phyloP scores from a whole-genome alignment of 116 monocot species.

The Posidonia oceanica region DNA sequence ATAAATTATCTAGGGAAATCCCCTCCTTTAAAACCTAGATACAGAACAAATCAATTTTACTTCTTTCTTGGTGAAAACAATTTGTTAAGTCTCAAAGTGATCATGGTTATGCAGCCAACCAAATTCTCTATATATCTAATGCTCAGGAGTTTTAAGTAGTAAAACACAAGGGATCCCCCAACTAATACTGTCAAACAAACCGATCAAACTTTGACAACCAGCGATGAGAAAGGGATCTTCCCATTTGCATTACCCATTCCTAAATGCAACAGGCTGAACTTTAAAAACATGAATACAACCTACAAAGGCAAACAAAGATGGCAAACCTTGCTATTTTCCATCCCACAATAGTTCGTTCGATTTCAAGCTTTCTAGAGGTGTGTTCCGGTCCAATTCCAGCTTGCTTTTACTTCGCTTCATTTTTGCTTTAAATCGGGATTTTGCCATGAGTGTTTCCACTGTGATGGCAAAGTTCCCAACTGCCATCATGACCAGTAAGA shows the following conservation, averaged over 20 bases:
- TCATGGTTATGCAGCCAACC: too few relatives aligned
- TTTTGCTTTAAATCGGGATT: conserved; percentile 82
- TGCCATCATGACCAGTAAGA: conserved; percentile 82
- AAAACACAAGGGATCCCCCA: too few relatives aligned
- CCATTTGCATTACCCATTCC: not conserved
- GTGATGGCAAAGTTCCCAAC: conserved; percentile 91
- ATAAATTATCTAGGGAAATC: too few relatives aligned
- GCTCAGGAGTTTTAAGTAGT: too few relatives aligned
- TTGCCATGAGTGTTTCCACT: conserved; percentile 74
- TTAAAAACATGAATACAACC: not conserved
- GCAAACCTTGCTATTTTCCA: not conserved
- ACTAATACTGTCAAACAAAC: too few relatives aligned
- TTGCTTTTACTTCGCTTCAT: conserved; percentile 72
- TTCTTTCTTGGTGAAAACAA: too few relatives aligned
- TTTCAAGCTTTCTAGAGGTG: not conserved
- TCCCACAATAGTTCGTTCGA: too few relatives aligned
- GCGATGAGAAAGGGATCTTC: not conserved
- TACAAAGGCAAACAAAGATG: not conserved
- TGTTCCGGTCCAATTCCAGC: conserved; percentile 26
- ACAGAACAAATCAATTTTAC: too few relatives aligned
- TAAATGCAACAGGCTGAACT: not conserved
- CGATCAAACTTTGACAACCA: not conserved
- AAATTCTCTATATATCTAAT: too few relatives aligned
- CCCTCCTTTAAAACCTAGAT: too few relatives aligned
- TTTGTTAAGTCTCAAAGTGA: too few relatives aligned